These are phyloP conservation scores for Ogataea angusta DNA, from an alignment of 805 yeast species.

Conservation along the genomic window DNA sequence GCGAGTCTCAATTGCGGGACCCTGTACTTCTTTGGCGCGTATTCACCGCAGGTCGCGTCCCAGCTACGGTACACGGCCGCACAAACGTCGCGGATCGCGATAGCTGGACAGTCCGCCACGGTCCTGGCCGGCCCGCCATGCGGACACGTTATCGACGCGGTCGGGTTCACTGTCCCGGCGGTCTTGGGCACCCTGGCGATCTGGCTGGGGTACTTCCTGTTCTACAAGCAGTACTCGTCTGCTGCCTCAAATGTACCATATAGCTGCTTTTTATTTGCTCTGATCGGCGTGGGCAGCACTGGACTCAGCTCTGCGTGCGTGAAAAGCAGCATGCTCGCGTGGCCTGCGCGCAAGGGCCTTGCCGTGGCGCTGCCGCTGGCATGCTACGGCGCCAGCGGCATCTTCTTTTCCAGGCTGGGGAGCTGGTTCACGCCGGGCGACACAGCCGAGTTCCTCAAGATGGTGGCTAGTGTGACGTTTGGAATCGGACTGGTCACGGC, in stretches of 20 bases:
- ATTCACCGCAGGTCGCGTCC: slow-evolving; percentile 71
- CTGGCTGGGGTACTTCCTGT: slow-evolving; percentile 52
- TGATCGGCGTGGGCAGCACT: slow-evolving; percentile 70
- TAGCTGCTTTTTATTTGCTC: slow-evolving; percentile 45
- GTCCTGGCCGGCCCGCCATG: slow-evolving; percentile 64
- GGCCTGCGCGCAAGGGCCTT: slow-evolving; percentile 65
- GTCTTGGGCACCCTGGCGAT: slow-evolving; percentile 48
- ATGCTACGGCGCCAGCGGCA: slow-evolving; percentile 71
- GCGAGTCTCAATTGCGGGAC: slow-evolving; percentile 61
- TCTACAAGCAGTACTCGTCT: slow-evolving; percentile 49
- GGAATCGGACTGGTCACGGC: slow-evolving; percentile 41
- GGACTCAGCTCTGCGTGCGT: slow-evolving; percentile 60
- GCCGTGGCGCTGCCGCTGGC: slow-evolving; percentile 77
- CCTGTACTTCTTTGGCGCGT: slow-evolving; percentile 69
- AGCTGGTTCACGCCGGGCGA: slow-evolving; percentile 52
- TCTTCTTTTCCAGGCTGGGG: slow-evolving; percentile 58
- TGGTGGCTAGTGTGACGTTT: slow-evolving; percentile 42
- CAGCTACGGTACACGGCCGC: slow-evolving; percentile 57
- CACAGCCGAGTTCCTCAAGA: slow-evolving; percentile 51
- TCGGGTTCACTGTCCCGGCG: slow-evolving; percentile 55
- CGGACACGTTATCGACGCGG: slow-evolving; percentile 59
- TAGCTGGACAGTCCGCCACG: slow-evolving; percentile 65
- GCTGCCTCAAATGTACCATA: slow-evolving; percentile 36
- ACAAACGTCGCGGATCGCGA: slow-evolving; percentile 60
- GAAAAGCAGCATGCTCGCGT: slow-evolving; percentile 69